Conservation (phyloP, 2,329 filamentous ascomycete genomes). For the Ophiostoma ulmi region DNA sequence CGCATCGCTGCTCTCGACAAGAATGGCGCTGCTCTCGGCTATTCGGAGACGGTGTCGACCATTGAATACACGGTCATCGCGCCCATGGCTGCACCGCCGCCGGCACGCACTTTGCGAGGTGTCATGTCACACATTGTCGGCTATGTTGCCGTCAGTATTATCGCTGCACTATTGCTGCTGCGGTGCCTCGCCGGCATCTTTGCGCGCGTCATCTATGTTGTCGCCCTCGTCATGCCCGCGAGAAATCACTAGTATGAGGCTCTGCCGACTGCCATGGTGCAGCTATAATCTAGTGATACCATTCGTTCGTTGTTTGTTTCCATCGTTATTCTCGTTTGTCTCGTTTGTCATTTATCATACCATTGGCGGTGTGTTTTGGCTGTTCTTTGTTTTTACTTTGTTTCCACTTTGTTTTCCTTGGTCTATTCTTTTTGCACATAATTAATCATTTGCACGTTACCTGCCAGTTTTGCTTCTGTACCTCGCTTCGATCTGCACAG, state of each 20-base stretch:
- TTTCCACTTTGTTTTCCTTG: not conserved
- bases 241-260: slow-evolving; percentile 17
- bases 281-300: not conserved
- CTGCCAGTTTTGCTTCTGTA: not conserved
- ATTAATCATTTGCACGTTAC: not conserved
- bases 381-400: not conserved
- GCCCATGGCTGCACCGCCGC: slow-evolving; percentile 13
- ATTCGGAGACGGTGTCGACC: slow-evolving; percentile 10
- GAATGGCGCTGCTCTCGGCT: slow-evolving; percentile 11
- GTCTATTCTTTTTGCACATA: not conserved
- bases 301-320: not conserved
- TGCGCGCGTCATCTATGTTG: not conserved
- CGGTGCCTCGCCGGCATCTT: not conserved
- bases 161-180: not conserved
- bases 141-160: not conserved
- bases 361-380: not conserved
- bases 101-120: not conserved
- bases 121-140: not conserved
- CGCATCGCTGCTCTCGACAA: slow-evolving; percentile 18
- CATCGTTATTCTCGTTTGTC: not conserved
- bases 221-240: not conserved
- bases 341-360: not conserved
- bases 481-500: not conserved
- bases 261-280: slow-evolving; percentile 15
- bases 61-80: slow-evolving; percentile 14